Base-by-base conservation (phyloP, 2,329 filamentous ascomycete species). In the Furcasterigmium furcatum region DNA sequence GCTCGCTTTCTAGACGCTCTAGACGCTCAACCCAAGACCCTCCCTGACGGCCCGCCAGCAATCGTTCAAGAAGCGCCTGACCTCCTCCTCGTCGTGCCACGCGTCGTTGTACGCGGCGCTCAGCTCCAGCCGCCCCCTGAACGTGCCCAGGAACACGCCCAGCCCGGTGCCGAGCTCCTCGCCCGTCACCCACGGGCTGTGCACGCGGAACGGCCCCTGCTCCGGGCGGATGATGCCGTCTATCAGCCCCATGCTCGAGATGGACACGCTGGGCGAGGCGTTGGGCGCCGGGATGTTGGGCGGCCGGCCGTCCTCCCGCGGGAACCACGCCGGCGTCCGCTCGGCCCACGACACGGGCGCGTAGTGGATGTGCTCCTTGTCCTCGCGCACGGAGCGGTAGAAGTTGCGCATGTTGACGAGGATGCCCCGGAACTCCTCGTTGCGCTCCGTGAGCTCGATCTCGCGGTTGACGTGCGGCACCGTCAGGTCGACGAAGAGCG, bases 21-120 rank as follows among this genome's bases (percentile, higher is more conserved):
- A 36, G 12, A 36, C 34, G 34, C 34, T 36, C 34, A 36, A 19
- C n/a, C 34, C 34, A 14, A 36, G 16, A 4, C 34, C 34, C 18
- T 36, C 34, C 34, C 34, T 36, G n/a, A 36, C 34, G 16, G 34
- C 34, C 9, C 34, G 34, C 34, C 34, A 36, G 34, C 34, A 36
- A 18, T 36, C 34, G 34, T 52, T 38, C 25, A 63, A n/a, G 36
- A 59, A 62, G 6, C 43, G 16, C 3, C 24, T n/a, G 1, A 53
- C 49, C 4, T 57, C 55, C 1, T 24, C 29, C 9, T 47, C 43
- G 1, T 53, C 55, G 47, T 72, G 67, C 68, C 67, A 73, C 1
- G 67, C 67, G 45, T 72, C 64, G 45, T 73, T 72, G 21, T 65
- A 73, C 5, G 62, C 68, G 9, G 58, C 63, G 41, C 67, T 73